phyloP scores from a whole-genome alignment of 2,329 filamentous ascomycete genomes.

The Gaeumannomyces sp. region DNA sequence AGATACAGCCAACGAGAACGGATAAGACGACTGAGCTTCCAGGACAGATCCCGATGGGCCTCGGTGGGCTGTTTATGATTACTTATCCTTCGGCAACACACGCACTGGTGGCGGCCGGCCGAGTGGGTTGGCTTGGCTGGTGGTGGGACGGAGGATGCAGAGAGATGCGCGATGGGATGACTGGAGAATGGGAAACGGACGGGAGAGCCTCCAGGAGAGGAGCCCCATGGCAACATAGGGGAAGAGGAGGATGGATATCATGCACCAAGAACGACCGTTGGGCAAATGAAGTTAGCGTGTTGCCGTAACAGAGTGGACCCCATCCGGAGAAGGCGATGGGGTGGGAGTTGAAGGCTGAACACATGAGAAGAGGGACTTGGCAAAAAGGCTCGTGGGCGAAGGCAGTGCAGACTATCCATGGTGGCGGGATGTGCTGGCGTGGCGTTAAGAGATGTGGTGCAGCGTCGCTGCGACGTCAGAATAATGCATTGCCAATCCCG shows the following conservation, averaged over 20 bases:
- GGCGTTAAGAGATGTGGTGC: background rate
- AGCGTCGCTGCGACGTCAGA: background rate
- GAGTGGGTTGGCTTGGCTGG: background rate
- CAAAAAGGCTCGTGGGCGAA: background rate
- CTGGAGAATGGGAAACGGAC: background rate
- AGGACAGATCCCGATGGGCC: background rate
- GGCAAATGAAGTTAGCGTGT: background rate
- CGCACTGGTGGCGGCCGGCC: background rate
- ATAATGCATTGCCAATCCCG: background rate
- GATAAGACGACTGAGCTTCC: background rate
- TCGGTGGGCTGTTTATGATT: background rate
- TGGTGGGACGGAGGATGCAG: background rate
- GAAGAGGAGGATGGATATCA: background rate
- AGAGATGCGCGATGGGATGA: background rate
- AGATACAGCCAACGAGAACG: no score
- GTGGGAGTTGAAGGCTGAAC: background rate
- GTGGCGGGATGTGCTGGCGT: background rate
- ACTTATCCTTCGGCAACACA: background rate
- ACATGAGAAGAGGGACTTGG: background rate
- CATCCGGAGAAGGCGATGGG: background rate
- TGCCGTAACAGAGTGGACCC: background rate
- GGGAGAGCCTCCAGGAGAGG: background rate
- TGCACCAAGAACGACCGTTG: background rate
- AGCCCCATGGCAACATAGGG: background rate
- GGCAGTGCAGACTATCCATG: background rate